Evolutionary conservation across 345 rosid genomes (phyloP), one percentile per base, ranked within the genome.

Genomic region (Salix viminalis): DNA sequence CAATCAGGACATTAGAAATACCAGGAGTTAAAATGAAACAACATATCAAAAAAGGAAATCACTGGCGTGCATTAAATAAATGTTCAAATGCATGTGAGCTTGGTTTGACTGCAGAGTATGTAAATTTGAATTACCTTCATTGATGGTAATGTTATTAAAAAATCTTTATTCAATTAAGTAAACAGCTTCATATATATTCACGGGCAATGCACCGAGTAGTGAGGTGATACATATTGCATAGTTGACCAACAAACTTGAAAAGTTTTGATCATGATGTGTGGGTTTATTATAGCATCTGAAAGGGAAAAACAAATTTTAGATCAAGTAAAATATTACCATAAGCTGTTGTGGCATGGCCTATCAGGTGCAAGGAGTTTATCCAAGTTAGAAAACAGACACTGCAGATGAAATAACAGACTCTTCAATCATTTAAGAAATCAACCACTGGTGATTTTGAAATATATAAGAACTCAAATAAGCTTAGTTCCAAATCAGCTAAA

Each of bases 331-430:
- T 71, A 84, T 83, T 87, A 96, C 97, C 98, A 96, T 88, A 96
- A 87, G 87, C 92, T 88, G 85, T 90, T 79, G 85, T 94, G 97
- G 81, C 99, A 94, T 77, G 97, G 98, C 77, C 83, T 87, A 80
- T 96, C 89, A 39, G 98, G 97, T 36, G 97, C 97, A 54, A 94
- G 82, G 79, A 92, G 83, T 81, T 83, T 87, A 84, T 96, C 99
- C 88, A 94, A 76, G 83, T 85, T 90, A 24, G 90, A 85, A 81
- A 94, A 90, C 56, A 94, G 86, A 46, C 94, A 80, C 99, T 96
- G 96, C 90, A 84, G 34, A 69, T 58, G 54, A 77, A 82, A 72
- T 46, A 46, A 62, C 75, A 80, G 24, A 62, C 70, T 41, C 70
- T 23, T 42, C 71, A 73, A 69, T 82, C 74, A 79, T 56, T 80